phyloP scores from a whole-genome alignment of 768 basidiomycete species.

The Auriculariales sp. region DNA sequence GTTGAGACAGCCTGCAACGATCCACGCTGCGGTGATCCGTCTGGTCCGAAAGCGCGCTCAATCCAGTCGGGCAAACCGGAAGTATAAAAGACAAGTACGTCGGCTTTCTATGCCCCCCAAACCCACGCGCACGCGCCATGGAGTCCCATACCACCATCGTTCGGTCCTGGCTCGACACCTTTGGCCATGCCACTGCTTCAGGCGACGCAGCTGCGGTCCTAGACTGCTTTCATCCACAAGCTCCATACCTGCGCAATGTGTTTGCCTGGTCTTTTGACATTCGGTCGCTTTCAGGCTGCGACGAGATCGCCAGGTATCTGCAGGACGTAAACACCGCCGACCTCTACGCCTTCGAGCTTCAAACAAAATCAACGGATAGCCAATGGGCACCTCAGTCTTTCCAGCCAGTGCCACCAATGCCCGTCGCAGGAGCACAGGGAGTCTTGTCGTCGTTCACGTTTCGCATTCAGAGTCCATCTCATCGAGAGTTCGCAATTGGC shows the following conservation, averaged over 20 bases:
- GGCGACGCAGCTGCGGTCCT: too few relatives aligned
- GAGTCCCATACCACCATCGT: too few relatives aligned
- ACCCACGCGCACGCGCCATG: too few relatives aligned
- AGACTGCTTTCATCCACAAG: neutral
- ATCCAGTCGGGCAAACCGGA: too few relatives aligned
- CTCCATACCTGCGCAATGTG: neutral
- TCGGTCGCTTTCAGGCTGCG: slow-evolving; percentile 20
- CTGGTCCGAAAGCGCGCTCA: too few relatives aligned
- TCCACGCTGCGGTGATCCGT: too few relatives aligned
- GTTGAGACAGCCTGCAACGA: too few relatives aligned
- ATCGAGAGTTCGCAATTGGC: slow-evolving; percentile 18
- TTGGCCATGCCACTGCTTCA: too few relatives aligned
- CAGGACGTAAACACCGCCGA: slow-evolving; percentile 6
- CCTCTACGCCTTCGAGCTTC: slow-evolving; percentile 14
- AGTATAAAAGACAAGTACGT: too few relatives aligned
- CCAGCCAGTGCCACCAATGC: slow-evolving; percentile 9
- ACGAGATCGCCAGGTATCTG: slow-evolving; percentile 21
- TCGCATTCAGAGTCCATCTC: slow-evolving; percentile 20
- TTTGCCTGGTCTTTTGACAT: slow-evolving; percentile 5
- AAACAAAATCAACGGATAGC: slow-evolving; percentile 13
- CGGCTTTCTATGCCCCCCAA: too few relatives aligned
- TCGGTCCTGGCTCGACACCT: too few relatives aligned
- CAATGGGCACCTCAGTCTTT: slow-evolving; percentile 7
- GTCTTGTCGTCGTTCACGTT: slow-evolving; percentile 13
- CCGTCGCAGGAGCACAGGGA: slow-evolving; percentile 15